A percentile compares a stretch with the other conserved stretches of the same genome.
Evolutionary conservation across 306 rosid species (phyloP).

Genomic region (Pterocarpus macrocarpus): DNA sequence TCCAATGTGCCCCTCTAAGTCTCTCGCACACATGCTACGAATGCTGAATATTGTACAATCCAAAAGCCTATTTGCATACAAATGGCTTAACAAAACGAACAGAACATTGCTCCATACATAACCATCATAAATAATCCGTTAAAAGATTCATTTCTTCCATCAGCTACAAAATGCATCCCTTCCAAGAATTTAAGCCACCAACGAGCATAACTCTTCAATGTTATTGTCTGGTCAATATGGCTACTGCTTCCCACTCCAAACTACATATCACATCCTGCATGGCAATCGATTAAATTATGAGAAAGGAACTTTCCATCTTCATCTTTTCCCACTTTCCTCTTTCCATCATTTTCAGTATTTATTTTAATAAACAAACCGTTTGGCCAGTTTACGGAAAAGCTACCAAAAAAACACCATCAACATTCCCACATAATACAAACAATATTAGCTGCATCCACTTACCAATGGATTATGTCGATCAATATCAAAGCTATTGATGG

Average conservation of each 20-base stretch:
- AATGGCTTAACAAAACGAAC: conserved; percentile 45
- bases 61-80: conserved; percentile 39
- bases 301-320: conserved; percentile 14
- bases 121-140: conserved; percentile 17
- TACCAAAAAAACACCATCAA: neutral
- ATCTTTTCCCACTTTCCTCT: neutral
- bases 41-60: conserved; percentile 34
- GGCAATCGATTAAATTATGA: conserved; percentile 43
- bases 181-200: conserved; percentile 28
- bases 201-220: conserved; percentile 24
- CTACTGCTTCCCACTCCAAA: conserved; percentile 95
- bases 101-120: conserved; percentile 27
- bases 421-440: conserved; percentile 16
- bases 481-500: conserved; percentile 93
- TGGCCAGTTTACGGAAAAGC: neutral
- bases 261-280: conserved; percentile 87
- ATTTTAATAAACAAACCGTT: conserved; percentile 2
- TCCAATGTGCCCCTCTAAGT: conserved; percentile 12
- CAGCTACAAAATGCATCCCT: conserved; percentile 31
- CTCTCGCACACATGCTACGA: conserved; percentile 19
- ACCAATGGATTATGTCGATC: conserved; percentile 83
- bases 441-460: conserved; percentile 48
- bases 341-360: neutral
- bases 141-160: conserved; percentile 35
- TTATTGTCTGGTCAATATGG: conserved; percentile 72